Evolutionary conservation across 2,329 filamentous ascomycete species (phyloP), one percentile per base, ranked within the genome.

Genomic region (Alternaria solani): DNA sequence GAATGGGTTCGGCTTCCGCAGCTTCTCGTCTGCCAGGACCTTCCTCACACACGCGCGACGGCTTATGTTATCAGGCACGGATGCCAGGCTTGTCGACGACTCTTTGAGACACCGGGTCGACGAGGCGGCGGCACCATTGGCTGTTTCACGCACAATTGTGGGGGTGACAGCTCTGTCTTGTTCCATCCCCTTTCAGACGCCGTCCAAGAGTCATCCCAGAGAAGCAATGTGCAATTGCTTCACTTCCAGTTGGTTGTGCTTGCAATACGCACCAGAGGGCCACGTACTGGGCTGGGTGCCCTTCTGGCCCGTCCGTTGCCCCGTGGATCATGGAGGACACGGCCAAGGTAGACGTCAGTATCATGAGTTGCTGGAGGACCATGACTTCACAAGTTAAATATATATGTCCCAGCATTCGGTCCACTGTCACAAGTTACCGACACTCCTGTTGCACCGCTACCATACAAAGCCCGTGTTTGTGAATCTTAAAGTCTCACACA

Each of bases 221-320:
- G 67, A 69, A 66, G 71, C 61, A 62, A 66, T 66, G 53, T 52
- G 54, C 44, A 49, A 66, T 62, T 71, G 69, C 74, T 75, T 77
- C 74, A 77, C 72, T 76, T 65, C 58, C 62, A 67, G 68, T 47
- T 47, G 69, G 62, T 71, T 64, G 61, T 69, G 71, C 68, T 70
- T 41, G 55, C 58, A 55, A 62, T 70, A 66, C 60, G 66, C 64
- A 65, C 64, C 63, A 55, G 57, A 74, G 70, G 71, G 75, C 71
- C 69, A 76, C 74, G 70, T 72, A 69, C 68, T 57, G 56, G 66
- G 74, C 68, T 59, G 56, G 66, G 73, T 73, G 74, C 73, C 74
- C 74, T 71, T 60, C 64, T 67, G 63, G 72, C 63, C 57, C 61
- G 69, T 69, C 57, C 57, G 64, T 69, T 72, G 73, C 72, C 71